Evolutionary conservation across 805 yeast genomes (phyloP), one percentile per base, ranked within the genome.

Genomic region (Starmerella bombi): DNA sequence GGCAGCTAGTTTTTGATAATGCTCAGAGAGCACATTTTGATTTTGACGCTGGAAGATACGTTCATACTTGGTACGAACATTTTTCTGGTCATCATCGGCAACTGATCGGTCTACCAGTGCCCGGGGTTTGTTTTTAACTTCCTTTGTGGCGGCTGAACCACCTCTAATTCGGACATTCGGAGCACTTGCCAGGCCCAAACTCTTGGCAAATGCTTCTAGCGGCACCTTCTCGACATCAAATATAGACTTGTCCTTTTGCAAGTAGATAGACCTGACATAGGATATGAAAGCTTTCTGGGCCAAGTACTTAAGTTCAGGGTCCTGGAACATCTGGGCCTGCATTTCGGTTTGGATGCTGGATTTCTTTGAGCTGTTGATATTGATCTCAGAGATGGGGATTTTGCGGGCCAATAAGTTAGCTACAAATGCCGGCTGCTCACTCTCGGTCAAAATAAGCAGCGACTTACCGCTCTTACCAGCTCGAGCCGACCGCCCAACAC

Each of bases 211-310:
- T 41, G 72, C 81, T 48, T 88, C 95, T 2, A 78, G 63, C 3
- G 94, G 93, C 3, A 88, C 57, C 36, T 74, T 73, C 10, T 76
- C 80, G 30, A 85, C 69, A 49, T 80, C 74, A 63, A 91, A 91
- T 10, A 86, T 77, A 29, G 77, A 80, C 59, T 84, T 84, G 56
- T 88, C 94, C 53, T 78, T 76, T 60, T 86, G 96, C 35, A 91
- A 66, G 56, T 78, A 77, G 5, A 91, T 71, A 2, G 95, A 82
- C 51, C 83, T 72, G 59, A 79, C 77, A 58, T 91, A 91, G 8
- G 97, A 82, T 32, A 86, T 81, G 54, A 91, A 91, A 7, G 96
- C 95, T 58, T 88, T 82, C 64, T 91, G 98, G 1, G 91, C 98
- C 53, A 91, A 65, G 57, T 91, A 88, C 60, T 91, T 91, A 48